Evolutionary conservation across 805 yeast species (phyloP).

Genomic region (Yarrowia yakushimensis): DNA sequence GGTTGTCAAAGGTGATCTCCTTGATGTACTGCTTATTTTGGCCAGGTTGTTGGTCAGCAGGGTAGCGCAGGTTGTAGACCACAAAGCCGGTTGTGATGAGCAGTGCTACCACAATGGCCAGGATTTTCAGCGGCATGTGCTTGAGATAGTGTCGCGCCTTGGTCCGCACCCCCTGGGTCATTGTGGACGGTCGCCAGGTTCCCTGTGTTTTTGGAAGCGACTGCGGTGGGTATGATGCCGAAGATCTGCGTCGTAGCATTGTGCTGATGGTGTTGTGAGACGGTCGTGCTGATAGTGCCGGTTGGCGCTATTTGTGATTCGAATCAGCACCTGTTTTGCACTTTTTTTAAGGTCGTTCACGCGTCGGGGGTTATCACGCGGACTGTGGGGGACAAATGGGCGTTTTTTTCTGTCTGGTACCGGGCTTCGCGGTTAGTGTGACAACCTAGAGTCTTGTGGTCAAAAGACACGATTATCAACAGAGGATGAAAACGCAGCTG

Average conservation of each 20-base stretch:
- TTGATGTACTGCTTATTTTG: conserved; percentile 2
- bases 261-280: neutral
- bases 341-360: neutral
- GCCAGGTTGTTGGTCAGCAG: conserved; percentile 6
- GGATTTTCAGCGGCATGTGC: neutral
- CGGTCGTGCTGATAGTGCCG: neutral
- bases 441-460: neutral
- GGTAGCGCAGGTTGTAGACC: conserved; percentile 4
- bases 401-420: neutral
- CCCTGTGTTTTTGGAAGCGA: conserved; percentile 1
- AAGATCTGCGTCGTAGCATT: conserved; percentile 22
- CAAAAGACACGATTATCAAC: neutral
- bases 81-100: conserved; percentile 20
- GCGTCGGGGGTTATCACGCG: neutral
- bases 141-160: neutral
- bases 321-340: neutral
- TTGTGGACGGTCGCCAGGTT: conserved; percentile 1
- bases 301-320: neutral
- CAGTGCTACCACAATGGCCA: neutral
- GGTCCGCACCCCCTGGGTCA: conserved; percentile 2
- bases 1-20: conserved; percentile 13
- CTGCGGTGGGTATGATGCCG: conserved; percentile 19
- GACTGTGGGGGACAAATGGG: neutral
- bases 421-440: neutral
- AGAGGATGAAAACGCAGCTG: conserved; percentile 10